A percentile compares a stretch with the other conserved stretches of the same genome.
Conservation (phyloP, 768 basidiomycete genomes). For the Dendrothele bispora region DNA sequence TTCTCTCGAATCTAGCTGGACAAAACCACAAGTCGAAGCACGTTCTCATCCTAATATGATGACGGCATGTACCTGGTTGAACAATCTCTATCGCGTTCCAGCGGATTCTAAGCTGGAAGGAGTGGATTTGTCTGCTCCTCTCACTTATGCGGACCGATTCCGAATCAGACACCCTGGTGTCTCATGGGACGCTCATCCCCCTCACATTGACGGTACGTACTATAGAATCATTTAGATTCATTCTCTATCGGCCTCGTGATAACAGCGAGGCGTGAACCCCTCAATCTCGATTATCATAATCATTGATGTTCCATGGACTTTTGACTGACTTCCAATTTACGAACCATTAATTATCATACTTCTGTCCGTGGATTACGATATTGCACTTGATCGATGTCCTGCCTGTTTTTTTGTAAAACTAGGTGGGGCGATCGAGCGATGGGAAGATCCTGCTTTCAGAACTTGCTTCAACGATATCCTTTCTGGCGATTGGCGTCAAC, state of each 20-base stretch:
- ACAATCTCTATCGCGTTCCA: slow-evolving; percentile 38
- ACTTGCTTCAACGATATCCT: slow-evolving; percentile 52
- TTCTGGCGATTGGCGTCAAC: slow-evolving; percentile 46
- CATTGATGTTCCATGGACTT: too few relatives aligned
- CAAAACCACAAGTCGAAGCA: slow-evolving; percentile 49
- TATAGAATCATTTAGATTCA: slow-evolving; percentile 15
- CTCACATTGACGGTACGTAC: slow-evolving; percentile 20
- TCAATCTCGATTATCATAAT: too few relatives aligned
- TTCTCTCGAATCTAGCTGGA: slow-evolving; percentile 17
- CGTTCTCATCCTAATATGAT: slow-evolving; percentile 57
- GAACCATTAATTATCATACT: too few relatives aligned
- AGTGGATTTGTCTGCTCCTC: slow-evolving; percentile 49
- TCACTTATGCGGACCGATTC: slow-evolving; percentile 62
- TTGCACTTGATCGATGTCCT: too few relatives aligned
- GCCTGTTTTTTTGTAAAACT: too few relatives aligned
- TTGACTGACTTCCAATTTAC: too few relatives aligned
- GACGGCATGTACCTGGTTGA: slow-evolving; percentile 46
- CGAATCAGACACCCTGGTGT: slow-evolving; percentile 61
- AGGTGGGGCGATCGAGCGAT: slow-evolving; percentile 66
- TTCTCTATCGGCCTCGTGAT: too few relatives aligned
- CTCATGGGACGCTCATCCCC: slow-evolving; percentile 40
- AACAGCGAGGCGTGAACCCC: too few relatives aligned
- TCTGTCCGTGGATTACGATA: too few relatives aligned
- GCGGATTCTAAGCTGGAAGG: slow-evolving; percentile 32
- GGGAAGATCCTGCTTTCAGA: slow-evolving; percentile 52